Percentiles rank a stretch among this genome's conserved stretches.
Evolutionary conservation across 192 early-diverging fungal species (phyloP).

Genomic region (Mortierella alpina): DNA sequence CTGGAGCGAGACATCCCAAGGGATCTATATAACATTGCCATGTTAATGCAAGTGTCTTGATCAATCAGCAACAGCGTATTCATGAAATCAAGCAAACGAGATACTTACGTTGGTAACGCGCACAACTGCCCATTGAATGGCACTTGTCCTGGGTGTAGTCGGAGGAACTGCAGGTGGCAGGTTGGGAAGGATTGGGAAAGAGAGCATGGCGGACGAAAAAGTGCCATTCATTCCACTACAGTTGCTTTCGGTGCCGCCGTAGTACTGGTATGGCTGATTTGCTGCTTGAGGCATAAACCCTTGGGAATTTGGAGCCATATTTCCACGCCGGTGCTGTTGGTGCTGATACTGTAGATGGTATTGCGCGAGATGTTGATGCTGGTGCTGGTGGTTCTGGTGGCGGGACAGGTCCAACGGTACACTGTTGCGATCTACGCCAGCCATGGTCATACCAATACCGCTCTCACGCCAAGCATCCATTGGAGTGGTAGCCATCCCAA

Average conservation of each 20-base stretch:
- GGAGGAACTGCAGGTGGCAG: constrained; percentile 36
- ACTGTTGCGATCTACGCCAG: background rate
- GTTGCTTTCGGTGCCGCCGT: background rate
- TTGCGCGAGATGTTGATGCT: too few species aligned
- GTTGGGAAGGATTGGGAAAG: constrained; percentile 24
- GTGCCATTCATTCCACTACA: background rate
- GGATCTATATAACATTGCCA: constrained; percentile 48
- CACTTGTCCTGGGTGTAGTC: constrained; percentile 12
- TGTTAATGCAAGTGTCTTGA: too few species aligned
- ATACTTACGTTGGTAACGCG: constrained; percentile 41
- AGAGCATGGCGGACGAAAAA: background rate
- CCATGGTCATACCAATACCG: background rate
- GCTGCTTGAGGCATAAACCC: too few species aligned
- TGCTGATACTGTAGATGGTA: background rate
- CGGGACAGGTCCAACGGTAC: background rate
- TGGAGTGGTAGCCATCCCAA: background rate
- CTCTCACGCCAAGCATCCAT: constrained; percentile 14
- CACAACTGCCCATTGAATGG: constrained; percentile 43
- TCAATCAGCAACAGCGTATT: background rate
- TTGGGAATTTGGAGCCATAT: too few species aligned
- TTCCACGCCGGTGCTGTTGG: constrained; percentile 9
- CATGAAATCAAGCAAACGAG: background rate
- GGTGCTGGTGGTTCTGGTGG: background rate
- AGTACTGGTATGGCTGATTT: background rate
- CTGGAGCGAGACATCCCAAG: constrained; percentile 70